Base-by-base conservation (phyloP, 306 rosid genomes). In the Castanea mollissima region DNA sequence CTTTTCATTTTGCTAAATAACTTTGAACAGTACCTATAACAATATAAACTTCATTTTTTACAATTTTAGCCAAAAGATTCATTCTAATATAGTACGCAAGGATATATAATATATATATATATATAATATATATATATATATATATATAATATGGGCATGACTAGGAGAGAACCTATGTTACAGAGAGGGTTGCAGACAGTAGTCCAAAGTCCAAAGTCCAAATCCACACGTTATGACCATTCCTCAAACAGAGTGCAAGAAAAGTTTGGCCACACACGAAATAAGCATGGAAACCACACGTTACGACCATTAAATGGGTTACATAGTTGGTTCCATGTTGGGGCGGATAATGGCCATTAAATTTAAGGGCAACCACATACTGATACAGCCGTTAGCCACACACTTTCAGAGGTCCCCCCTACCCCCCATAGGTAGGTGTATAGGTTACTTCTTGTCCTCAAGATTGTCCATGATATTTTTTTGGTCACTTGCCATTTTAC, bases 401-500 rank as follows among this genome's bases (percentile, higher is more conserved):
- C 55, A 34, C 27, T 18, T 25, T 14, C 23, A 27, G 46, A 54
- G 83, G 68, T 35, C 74, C 78, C 78, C 71, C 46, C 9, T 5
- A 1, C 5, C 44, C 2, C n/a, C 15, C 27, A 13, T 7, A 14
- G 15, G 5, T 9, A 15, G 46, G 38, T 67, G 8, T 29, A 46
- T 18, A 23, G 46, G 3, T 4, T 5, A 51, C 74, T 81, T 59
- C 76, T 70, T 72, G 84, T 78, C 80, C 83, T 32, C 13, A 65
- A 68, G 18, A 15, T 46, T 29, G 63, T 25, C 46, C 84, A 74
- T 74, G n/a, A 5, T 81, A 25, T 82, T 75, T 83, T 77, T 83
- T 86, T 38, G 46, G 46, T 89, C 90, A 72, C 74, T 69, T 82
- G 65, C 78, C 70, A 21, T 21, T 49, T 76, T 83, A 65, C 41